Percentiles rank a stretch among this genome's conserved stretches.
Conservation (phyloP, 225 moss, liverwort and hornwort species). For the Sphagnum tenellum region DNA sequence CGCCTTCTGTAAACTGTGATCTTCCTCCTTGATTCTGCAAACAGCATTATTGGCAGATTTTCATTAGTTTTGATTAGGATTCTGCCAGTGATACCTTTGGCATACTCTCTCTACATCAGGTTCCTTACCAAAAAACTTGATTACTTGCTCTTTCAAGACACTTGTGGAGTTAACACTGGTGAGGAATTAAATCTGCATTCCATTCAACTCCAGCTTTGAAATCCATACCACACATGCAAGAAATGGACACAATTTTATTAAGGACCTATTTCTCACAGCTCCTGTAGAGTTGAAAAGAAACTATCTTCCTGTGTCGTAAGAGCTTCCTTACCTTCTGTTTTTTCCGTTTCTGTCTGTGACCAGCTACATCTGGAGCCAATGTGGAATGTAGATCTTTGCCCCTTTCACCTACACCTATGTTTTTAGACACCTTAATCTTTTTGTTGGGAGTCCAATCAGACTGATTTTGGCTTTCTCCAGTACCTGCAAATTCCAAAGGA, state of each 20-base stretch:
- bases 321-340: constrained; percentile 31
- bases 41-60: no score
- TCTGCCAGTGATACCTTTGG: constrained; percentile 11
- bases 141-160: neutral
- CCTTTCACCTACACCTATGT: constrained; percentile 16
- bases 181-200: no score
- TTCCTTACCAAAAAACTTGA: neutral
- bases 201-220: no score
- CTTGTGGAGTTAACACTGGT: no score
- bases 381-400: constrained; percentile 9
- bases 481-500: constrained; percentile 10
- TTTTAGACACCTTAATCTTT: constrained; percentile 10
- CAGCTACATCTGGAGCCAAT: constrained; percentile 11
- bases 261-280: no score
- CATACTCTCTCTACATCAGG: neutral
- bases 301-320: no score
- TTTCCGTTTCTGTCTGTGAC: constrained; percentile 15
- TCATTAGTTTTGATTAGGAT: neutral
- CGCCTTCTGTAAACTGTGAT: constrained; percentile 30
- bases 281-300: no score
- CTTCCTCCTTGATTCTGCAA: constrained; percentile 8
- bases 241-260: no score
- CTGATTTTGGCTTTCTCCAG: constrained; percentile 10
- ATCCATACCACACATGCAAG: no score
- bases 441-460: constrained; percentile 6